Percentiles rank a stretch among this genome's conserved stretches.
phyloP scores from a whole-genome alignment of 306 rosid genomes.

The Cucumis sativus region DNA sequence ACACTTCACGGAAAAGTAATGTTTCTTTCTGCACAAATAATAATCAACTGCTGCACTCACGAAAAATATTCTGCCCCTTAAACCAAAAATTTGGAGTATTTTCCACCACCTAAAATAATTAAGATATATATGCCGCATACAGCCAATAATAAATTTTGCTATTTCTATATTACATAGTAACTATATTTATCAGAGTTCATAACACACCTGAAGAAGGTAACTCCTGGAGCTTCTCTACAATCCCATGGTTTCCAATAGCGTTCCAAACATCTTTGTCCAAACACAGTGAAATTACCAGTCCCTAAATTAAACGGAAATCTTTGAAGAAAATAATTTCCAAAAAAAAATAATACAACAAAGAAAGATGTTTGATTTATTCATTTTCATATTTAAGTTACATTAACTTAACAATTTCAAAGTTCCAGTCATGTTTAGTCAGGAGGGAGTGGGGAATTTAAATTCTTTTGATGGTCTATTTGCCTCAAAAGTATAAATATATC shows the following conservation, averaged over 20 bases:
- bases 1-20: not conserved
- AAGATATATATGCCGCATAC: not conserved
- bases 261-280: conserved; percentile 58
- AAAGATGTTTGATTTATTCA: not conserved
- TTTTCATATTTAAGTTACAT: not conserved
- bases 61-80: not conserved
- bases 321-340: not conserved
- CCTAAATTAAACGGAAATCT: conserved; percentile 25
- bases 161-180: not conserved
- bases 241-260: conserved; percentile 39
- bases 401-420: not conserved
- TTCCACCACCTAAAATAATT: not conserved
- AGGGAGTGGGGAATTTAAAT: too few species aligned
- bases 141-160: not conserved
- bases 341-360: not conserved
- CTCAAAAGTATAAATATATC: not conserved
- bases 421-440: not conserved
- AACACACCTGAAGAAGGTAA: conserved; percentile 36
- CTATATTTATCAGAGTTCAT: not conserved
- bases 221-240: conserved; percentile 26
- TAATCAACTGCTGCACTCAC: not conserved
- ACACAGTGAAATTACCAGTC: conserved; percentile 49
- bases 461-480: not conserved
- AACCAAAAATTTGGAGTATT: not conserved
- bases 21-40: not conserved